Percentiles rank a stretch among this genome's conserved stretches.
Evolutionary conservation across 2,329 filamentous ascomycete species (phyloP).

Genomic region (Blastomyces percursus): DNA sequence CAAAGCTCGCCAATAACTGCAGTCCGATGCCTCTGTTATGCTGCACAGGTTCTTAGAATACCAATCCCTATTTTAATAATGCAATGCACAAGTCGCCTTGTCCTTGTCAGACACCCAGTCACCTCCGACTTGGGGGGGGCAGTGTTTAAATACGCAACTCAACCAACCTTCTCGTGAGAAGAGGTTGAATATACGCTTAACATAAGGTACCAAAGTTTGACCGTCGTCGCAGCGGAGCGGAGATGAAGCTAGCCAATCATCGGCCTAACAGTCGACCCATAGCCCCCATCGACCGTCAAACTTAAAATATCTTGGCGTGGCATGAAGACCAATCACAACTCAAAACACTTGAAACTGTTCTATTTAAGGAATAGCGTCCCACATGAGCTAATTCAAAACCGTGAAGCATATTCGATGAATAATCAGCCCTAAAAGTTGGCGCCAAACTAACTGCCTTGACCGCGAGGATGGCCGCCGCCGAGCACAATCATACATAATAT

Average conservation of each 20-base stretch:
- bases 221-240: not conserved
- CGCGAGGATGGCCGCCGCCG: too few species aligned
- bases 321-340: not conserved
- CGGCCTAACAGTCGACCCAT: not conserved
- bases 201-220: not conserved
- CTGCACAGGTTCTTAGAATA: not conserved
- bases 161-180: too few species aligned
- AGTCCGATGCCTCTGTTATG: not conserved
- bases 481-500: too few species aligned
- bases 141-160: not conserved
- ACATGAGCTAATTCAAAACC: not conserved
- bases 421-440: not conserved
- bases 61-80: not conserved
- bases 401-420: not conserved
- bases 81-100: not conserved
- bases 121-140: not conserved
- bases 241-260: not conserved
- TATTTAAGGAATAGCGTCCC: not conserved
- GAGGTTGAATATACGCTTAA: not conserved
- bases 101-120: not conserved
- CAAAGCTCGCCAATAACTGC: not conserved
- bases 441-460: not conserved
- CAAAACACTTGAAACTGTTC: not conserved
- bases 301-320: not conserved
- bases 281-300: not conserved